Evolutionary conservation across 345 rosid species (phyloP), one percentile per base, ranked within the genome.

Genomic region (Euphorbia peplus): DNA sequence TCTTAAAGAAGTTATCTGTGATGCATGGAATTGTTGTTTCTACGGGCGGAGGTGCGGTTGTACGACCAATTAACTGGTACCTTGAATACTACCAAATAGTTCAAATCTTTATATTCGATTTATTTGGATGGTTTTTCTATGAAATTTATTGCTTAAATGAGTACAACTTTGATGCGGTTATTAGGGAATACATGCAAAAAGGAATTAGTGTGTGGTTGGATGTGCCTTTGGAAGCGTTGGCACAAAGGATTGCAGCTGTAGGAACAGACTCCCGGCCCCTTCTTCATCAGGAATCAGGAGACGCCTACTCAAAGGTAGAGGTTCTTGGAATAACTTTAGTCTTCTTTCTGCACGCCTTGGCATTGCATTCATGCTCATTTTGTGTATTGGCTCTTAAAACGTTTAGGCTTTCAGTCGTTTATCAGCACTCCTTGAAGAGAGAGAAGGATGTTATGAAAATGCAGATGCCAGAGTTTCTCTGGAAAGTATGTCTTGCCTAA

Each of bases 11-110:
- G 64, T 81, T 95, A 42, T 91, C 99, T 41, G 61, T 78, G 42
- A 83, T 73, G 85, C 82, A 79, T 64, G 80, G 60, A 51, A 78
- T 86, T 63, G 97, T 95, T 78, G 93, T 95, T 73, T 95, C 99
- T 64, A 95, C 99, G 0, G 99, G 99, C 22, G 98, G 99, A 70
- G 99, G 99, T 73, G 97, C 87, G 13, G 99, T 95, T 32, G 76
- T 80, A 15, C 78, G 77, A 64, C 92, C 96, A 21, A 72, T 86
- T 76, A 95, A 95, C 78, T 95, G 99, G 99, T 91, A 67, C 1
- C 4, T 53, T 14, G 41, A 42, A 41, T 47, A 16, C 35, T 16
- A 64, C 25, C 6, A 0, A 14, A 26, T 63, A 25, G 19, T 60
- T 28, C n/a, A 55, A 13, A 4, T 29, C 29, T 37, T 60, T 26